phyloP scores from a whole-genome alignment of 2,329 filamentous ascomycete species.

The Hypoxylon sp. region DNA sequence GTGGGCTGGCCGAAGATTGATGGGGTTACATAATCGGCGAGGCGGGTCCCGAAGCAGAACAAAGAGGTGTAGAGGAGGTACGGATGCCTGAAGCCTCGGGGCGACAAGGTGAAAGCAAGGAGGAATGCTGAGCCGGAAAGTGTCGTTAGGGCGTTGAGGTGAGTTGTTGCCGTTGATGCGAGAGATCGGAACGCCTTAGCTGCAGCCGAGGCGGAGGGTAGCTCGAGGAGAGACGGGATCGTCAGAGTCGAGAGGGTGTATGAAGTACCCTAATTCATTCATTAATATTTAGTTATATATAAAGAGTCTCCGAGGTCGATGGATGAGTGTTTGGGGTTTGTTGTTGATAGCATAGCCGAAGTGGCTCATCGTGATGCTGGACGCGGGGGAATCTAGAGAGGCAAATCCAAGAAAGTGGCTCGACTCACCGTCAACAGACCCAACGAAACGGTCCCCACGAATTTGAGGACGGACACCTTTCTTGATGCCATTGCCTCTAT shows the following conservation, averaged over 20 bases:
- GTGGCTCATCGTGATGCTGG: constrained; percentile 22
- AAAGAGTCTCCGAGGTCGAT: not conserved
- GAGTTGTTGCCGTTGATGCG: constrained; percentile 70
- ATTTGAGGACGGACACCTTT: constrained; percentile 85
- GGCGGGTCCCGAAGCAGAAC: constrained; percentile 72
- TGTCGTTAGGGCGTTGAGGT: constrained; percentile 75
- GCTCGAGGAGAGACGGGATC: constrained; percentile 82
- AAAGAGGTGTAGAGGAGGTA: constrained; percentile 90
- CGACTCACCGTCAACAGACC: constrained; percentile 84
- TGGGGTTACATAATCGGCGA: constrained; percentile 64
- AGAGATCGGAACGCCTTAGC: constrained; percentile 78
- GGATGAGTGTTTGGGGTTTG: constrained; percentile 21
- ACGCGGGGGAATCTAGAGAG: constrained; percentile 47
- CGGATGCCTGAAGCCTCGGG: constrained; percentile 81
- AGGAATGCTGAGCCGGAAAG: constrained; percentile 79
- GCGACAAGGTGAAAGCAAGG: constrained; percentile 82
- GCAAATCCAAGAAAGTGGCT: constrained; percentile 33
- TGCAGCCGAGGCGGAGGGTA: constrained; percentile 80
- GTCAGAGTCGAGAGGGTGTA: constrained; percentile 84
- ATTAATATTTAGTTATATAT: constrained; percentile 19
- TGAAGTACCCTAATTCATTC: constrained; percentile 78
- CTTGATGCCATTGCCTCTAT: constrained; percentile 70
- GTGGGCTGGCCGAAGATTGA: constrained; percentile 53
- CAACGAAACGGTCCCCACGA: constrained; percentile 90
- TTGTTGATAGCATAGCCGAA: constrained; percentile 20